Evolutionary conservation across 2,329 filamentous ascomycete genomes (phyloP), one percentile per base, ranked within the genome.

Genomic region (Phyllachora maydis): DNA sequence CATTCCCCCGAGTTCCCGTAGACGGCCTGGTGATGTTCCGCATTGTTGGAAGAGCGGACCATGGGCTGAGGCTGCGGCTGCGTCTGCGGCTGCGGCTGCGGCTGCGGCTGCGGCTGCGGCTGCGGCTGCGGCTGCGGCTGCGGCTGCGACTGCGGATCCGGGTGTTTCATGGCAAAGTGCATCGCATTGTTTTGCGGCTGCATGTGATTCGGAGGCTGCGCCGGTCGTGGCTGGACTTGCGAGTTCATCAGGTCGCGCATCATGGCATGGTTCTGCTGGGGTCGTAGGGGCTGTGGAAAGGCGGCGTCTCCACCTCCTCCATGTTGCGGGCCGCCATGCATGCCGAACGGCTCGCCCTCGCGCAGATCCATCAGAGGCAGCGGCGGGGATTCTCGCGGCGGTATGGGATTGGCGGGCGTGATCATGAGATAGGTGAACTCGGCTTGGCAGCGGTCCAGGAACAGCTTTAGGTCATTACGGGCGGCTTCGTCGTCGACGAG

Each of bases 391-490:
- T 71, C 67, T 40, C 67, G 56, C n/a, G 66, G 67, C 2, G 67
- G 67, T 19, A 61, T 47, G 4, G 67, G 67, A 40, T 73, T 73
- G 19, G 67, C 66, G 2, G 67, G 67, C 1, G 66, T 65, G 23
- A 70, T 58, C 66, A 73, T 70, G 9, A 73, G 52, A 35, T 73
- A 73, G 31, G 66, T 68, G 29, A 73, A 70, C 37, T 73, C 66
- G 33, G 59, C 56, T 41, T 70, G 56, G 42, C 66, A 68, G 38
- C 68, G 64, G 32, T 72, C 67, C 30, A 72, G 52, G 38, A 71
- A 72, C 8, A 48, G 48, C 42, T 65, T 66, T 23, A 72, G 49
- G 26, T 65, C 59, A 26, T 53, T 49, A 23, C 59, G 52, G 23
- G 59, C 51, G 11, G 45, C 40, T 30, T 59, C 62, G 35, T 58